These are phyloP conservation scores for Naganishia cerealis DNA, from an alignment of 1,284 basidiomycete genomes.

Conservation along the genomic window DNA sequence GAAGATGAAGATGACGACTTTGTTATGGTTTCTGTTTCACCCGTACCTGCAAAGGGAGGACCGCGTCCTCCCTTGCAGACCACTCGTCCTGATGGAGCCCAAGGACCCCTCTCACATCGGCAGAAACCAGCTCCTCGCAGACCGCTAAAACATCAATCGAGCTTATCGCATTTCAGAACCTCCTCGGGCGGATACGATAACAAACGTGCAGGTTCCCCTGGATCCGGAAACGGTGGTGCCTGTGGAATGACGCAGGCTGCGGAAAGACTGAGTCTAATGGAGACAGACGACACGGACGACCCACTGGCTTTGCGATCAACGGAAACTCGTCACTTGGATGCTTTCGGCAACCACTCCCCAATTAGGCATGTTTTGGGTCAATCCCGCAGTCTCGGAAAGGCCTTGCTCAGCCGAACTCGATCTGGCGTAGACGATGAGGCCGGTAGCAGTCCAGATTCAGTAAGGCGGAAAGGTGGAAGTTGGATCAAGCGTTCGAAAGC, in stretches of 20 bases:
- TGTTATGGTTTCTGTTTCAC: constrained; percentile 47
- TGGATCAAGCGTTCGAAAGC: constrained; percentile 36
- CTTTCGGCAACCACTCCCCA: constrained; percentile 24
- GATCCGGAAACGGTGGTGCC: constrained; percentile 36
- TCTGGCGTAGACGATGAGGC: constrained; percentile 21
- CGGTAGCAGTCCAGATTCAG: constrained; percentile 29
- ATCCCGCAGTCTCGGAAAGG: constrained; percentile 32
- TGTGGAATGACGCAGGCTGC: constrained; percentile 48
- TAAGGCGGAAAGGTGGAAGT: constrained; percentile 31
- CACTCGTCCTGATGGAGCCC: not conserved
- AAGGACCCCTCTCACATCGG: not conserved
- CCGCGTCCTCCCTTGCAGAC: not conserved
- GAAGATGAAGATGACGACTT: constrained; percentile 49
- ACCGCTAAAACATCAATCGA: constrained; percentile 39
- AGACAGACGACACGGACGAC: constrained; percentile 23
- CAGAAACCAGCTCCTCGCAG: constrained; percentile 37
- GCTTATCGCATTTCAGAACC: constrained; percentile 17
- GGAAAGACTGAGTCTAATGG: constrained; percentile 37
- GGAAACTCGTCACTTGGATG: not conserved
- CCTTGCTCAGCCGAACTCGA: constrained; percentile 14
- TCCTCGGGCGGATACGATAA: constrained; percentile 14
- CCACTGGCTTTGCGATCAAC: constrained; percentile 8
- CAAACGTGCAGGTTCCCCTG: constrained; percentile 39
- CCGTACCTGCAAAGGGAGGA: constrained; percentile 36
- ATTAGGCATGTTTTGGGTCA: constrained; percentile 28